Conservation (phyloP, 2,329 filamentous ascomycete genomes). For the Trichoderma sp. region DNA sequence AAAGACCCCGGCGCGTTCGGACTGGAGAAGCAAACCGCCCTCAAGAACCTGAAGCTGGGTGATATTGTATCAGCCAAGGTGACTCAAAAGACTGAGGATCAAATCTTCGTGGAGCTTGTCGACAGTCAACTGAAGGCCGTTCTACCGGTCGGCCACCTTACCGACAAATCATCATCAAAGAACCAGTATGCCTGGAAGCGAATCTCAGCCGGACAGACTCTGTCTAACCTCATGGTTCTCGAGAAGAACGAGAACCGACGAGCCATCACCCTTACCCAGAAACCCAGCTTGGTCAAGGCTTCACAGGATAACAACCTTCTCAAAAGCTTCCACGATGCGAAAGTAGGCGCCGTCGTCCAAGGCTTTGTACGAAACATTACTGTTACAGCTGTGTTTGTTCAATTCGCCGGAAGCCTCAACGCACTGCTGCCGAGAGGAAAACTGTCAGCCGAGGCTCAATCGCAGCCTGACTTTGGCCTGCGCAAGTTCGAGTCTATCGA, state of each 20-base stretch:
- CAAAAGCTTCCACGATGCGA: constrained; percentile 67
- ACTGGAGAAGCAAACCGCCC: constrained; percentile 69
- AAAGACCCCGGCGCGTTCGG: constrained; percentile 81
- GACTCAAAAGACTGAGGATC: constrained; percentile 75
- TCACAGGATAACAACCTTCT: constrained; percentile 70
- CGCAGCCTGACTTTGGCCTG: constrained; percentile 73
- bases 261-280: constrained; percentile 74
- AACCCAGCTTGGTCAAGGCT: constrained; percentile 76
- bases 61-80: constrained; percentile 74
- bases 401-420: constrained; percentile 74
- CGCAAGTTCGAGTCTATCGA: constrained; percentile 72
- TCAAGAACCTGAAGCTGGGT: constrained; percentile 71
- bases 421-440: constrained; percentile 79
- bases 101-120: constrained; percentile 72
- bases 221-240: constrained; percentile 81
- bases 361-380: constrained; percentile 88
- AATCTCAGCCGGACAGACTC: constrained; percentile 77
- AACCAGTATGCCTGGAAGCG: constrained; percentile 73
- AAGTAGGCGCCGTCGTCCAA: constrained; percentile 63
- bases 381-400: constrained; percentile 77
- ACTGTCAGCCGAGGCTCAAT: constrained; percentile 66
- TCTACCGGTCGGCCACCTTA: constrained; percentile 73
- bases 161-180: constrained; percentile 80
- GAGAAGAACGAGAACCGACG: constrained; percentile 77
- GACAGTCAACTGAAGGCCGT: constrained; percentile 73